Evolutionary conservation across 2,329 filamentous ascomycete species (phyloP), one percentile per base, ranked within the genome.

Genomic region (Ophiostoma ulmi): DNA sequence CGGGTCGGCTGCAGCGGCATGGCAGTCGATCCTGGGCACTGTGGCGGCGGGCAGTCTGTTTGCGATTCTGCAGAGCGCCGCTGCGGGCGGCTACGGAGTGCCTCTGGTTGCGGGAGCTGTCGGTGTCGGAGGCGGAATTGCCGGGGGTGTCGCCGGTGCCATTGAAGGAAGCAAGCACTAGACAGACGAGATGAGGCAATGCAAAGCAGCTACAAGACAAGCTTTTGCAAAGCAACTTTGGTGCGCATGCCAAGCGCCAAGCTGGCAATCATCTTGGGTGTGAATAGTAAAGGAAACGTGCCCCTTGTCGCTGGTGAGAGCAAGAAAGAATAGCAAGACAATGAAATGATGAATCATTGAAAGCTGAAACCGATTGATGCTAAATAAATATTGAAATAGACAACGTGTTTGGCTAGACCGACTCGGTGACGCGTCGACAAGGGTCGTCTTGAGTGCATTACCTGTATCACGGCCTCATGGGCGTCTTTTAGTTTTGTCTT

Each of bases 21-120:
- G 74, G 0, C 79, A 80, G n/a, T 74, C 74, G 11, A 41, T 55
- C 1, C 76, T 79, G 0, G 79, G 78, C 0, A 78, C 73, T 31
- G 76, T 79, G 4, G 73, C 22, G 0, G 75, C 74, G 0, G 69
- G 71, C 0, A 73, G 76, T 6, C 0, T 74, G 0, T 80, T 80
- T 31, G 76, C 79, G 1, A 75, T 69, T 2, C 73, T 80, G 0
- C 76, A 79, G 73, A 80, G 78, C 61, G 79, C 78, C 0, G 79
- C 70, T 0, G 73, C 73, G 2, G 78, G 75, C 0, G 79, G 79
- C 0, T 76, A 74, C 0, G 71, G 66, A 3, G 75, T 78, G 0
- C 44, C 75, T 1, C 5, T 65, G 26, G 20, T 65, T 14, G 35
- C 61, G 14, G 61, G 58, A 4, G 13, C 61, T 0, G 61, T n/a